Evolutionary conservation across 2,329 filamentous ascomycete species (phyloP).

Genomic region (Juglanconis sp.): DNA sequence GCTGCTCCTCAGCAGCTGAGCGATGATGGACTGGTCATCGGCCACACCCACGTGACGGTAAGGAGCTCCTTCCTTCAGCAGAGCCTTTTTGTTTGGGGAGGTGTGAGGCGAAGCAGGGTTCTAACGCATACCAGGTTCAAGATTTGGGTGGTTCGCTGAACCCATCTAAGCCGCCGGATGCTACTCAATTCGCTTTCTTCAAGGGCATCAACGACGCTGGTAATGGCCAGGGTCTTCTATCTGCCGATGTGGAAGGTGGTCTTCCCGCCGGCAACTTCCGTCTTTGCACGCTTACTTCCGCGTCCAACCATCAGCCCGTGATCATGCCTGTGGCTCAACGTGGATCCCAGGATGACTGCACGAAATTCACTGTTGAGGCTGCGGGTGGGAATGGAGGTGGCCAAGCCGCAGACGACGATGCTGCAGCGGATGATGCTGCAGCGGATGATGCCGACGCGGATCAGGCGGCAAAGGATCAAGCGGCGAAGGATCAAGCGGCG

Average conservation of each 20-base stretch:
- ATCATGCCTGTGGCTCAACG: constrained; percentile 37
- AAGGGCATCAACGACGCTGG: constrained; percentile 33
- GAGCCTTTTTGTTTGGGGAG: no score
- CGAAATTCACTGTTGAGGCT: constrained; percentile 32
- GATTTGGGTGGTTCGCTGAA: constrained; percentile 50
- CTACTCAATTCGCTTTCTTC: constrained; percentile 41
- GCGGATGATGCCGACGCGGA: no score
- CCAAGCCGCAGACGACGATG: no score
- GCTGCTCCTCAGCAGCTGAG: constrained; percentile 54
- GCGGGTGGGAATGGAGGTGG: constrained; percentile 5
- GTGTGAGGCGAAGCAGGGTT: no score
- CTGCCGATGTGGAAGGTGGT: constrained; percentile 29
- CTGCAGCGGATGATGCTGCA: no score
- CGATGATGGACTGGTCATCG: constrained; percentile 48
- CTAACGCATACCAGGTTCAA: constrained; percentile 36
- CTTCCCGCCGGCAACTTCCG: constrained; percentile 37
- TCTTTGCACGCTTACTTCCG: constrained; percentile 35
- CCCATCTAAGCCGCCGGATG: constrained; percentile 49
- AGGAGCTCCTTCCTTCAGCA: no score
- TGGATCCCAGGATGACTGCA: constrained; percentile 39
- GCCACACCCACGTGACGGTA: constrained; percentile 56
- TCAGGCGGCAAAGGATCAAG: no score
- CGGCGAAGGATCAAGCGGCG: no score
- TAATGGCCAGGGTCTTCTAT: constrained; percentile 31
- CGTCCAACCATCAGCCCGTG: constrained; percentile 37